These are phyloP conservation scores for Xylaria scruposa DNA, from an alignment of 495 filamentous ascomycete species.

Conservation along the genomic window DNA sequence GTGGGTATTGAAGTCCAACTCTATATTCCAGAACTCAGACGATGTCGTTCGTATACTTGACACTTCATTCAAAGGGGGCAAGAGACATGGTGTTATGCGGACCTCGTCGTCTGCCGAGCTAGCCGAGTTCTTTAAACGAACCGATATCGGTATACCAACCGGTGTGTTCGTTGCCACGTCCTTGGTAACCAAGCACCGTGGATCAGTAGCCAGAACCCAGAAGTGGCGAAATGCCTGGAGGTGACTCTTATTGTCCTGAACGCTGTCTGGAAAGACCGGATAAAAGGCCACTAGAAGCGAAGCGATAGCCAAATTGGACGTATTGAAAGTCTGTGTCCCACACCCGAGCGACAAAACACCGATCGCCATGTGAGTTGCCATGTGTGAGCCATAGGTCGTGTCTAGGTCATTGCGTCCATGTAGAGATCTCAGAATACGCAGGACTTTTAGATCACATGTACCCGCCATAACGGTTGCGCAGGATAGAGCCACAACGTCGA, in stretches of 20 bases:
- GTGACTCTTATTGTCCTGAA: slow-evolving; percentile 92
- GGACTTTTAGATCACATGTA: slow-evolving; percentile 86
- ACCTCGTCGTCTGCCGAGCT: slow-evolving; percentile 50
- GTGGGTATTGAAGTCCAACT: slow-evolving; percentile 76
- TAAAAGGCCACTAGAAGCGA: slow-evolving; percentile 92
- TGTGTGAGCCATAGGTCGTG: slow-evolving; percentile 89
- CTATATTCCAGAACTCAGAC: slow-evolving; percentile 83
- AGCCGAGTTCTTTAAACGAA: slow-evolving; percentile 50
- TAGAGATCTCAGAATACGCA: slow-evolving; percentile 84
- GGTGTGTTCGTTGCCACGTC: slow-evolving; percentile 84
- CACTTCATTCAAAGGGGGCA: slow-evolving; percentile 79
- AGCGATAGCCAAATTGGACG: slow-evolving; percentile 84
- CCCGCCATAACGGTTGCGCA: slow-evolving; percentile 93
- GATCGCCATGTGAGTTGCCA: slow-evolving; percentile 90
- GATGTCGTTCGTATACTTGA: slow-evolving; percentile 69
- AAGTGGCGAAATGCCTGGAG: slow-evolving; percentile 97
- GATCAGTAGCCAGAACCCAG: slow-evolving; percentile 93
- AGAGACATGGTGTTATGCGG: slow-evolving; percentile 73
- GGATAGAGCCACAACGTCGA: slow-evolving; percentile 81
- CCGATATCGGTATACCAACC: slow-evolving; percentile 70
- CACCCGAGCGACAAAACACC: slow-evolving; percentile 90
- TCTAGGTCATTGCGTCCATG: slow-evolving; percentile 87
- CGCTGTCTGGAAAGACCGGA: slow-evolving; percentile 84
- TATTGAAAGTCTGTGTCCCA: slow-evolving; percentile 90
- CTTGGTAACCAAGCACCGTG: slow-evolving; percentile 83